Evolutionary conservation across 2,329 filamentous ascomycete species (phyloP).

Genomic region (Aschersonia sp.): DNA sequence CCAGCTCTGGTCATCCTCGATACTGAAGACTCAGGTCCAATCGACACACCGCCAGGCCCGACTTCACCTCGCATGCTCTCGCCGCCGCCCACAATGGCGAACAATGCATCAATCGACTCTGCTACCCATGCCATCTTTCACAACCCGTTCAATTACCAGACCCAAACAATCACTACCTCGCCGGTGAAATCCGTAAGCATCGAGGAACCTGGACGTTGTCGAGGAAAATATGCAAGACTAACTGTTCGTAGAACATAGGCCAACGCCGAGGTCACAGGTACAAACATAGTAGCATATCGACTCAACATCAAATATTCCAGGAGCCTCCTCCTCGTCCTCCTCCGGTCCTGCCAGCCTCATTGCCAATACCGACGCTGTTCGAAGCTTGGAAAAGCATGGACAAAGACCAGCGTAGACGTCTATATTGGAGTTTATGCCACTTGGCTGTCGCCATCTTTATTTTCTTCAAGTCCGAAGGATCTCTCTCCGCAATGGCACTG

Average conservation of each 20-base stretch:
- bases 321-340: constrained; percentile 78
- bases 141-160: constrained; percentile 91
- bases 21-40: constrained; percentile 4
- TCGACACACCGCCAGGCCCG: not conserved
- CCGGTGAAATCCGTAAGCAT: constrained; percentile 61
- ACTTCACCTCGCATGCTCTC: constrained; percentile 3
- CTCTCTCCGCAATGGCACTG: constrained; percentile 78
- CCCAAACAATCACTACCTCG: constrained; percentile 59
- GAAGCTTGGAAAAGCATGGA: constrained; percentile 90
- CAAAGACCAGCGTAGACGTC: constrained; percentile 65
- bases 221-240: not conserved
- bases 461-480: constrained; percentile 73
- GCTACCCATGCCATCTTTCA: constrained; percentile 13
- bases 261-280: constrained; percentile 93
- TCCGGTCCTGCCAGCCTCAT: constrained; percentile 75
- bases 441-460: constrained; percentile 71
- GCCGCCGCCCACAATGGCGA: constrained; percentile 5
- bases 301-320: constrained; percentile 85
- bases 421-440: constrained; percentile 86
- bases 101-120: constrained; percentile 1
- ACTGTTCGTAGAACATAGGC: constrained; percentile 54
- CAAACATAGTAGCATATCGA: constrained; percentile 87
- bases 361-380: constrained; percentile 77
- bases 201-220: not conserved
- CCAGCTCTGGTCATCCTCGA: constrained; percentile 9